These are phyloP conservation scores for Magnusiomyces tetraspermus DNA, from an alignment of 1,139 yeast genomes.

Conservation along the genomic window DNA sequence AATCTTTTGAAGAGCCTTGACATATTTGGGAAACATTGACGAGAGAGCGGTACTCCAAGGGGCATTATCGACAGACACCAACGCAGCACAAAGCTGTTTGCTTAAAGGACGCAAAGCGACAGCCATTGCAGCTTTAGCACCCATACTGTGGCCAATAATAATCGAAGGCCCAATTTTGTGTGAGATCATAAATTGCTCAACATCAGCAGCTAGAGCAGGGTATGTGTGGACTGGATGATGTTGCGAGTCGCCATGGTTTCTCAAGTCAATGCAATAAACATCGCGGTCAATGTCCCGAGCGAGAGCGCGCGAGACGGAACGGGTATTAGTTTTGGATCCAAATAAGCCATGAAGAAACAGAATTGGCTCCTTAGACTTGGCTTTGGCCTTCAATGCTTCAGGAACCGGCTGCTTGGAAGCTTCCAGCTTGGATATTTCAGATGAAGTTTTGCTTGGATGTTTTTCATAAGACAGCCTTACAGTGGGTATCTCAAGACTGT, in stretches of 20 bases:
- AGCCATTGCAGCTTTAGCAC: conserved; percentile 92
- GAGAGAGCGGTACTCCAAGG: conserved; percentile 61
- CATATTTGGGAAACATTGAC: conserved; percentile 56
- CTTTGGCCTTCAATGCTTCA: background rate
- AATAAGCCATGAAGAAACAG: conserved; percentile 81
- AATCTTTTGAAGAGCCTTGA: conserved; percentile 49
- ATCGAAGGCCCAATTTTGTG: conserved; percentile 46
- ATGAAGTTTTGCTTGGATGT: conserved; percentile 4
- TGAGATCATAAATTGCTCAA: conserved; percentile 53
- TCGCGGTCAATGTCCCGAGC: conserved; percentile 32
- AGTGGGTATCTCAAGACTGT: conserved; percentile 8
- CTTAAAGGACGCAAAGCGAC: conserved; percentile 56
- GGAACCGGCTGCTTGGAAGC: background rate
- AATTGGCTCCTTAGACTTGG: conserved; percentile 38
- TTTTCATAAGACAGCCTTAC: conserved; percentile 13
- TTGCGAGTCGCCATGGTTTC: conserved; percentile 93
- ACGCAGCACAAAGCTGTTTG: conserved; percentile 43
- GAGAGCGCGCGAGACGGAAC: conserved; percentile 53
- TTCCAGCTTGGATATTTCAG: conserved; percentile 1
- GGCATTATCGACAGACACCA: conserved; percentile 82
- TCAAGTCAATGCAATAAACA: conserved; percentile 65
- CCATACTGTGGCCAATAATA: conserved; percentile 92
- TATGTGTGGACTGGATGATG: conserved; percentile 62
- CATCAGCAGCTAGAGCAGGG: conserved; percentile 76
- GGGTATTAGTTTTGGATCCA: conserved; percentile 71